Percentiles rank a stretch among this genome's conserved stretches.
Evolutionary conservation across 2,329 filamentous ascomycete species (phyloP).

Genomic region (Pseudonectria foliicola): DNA sequence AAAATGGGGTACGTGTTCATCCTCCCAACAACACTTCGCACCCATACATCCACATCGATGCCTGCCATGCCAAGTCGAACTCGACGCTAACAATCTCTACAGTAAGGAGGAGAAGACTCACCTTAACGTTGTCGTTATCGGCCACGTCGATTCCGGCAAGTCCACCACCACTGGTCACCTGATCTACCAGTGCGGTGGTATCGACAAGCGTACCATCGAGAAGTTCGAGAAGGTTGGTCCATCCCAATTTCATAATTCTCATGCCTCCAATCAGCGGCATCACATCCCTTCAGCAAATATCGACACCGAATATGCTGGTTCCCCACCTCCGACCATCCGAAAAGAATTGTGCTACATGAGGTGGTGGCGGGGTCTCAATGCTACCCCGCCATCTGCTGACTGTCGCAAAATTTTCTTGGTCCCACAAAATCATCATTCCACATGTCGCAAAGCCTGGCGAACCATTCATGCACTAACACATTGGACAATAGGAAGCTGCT

Average conservation of each 20-base stretch:
- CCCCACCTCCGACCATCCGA: conserved; percentile 5
- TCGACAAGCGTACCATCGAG: conserved; percentile 99
- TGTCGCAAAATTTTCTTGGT: conserved; percentile 12
- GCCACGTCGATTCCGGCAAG: conserved; percentile 99
- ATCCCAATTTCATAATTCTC: conserved; percentile 10
- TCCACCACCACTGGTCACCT: conserved; percentile 91
- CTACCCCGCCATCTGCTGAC: neutral
- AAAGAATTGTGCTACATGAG: too few relatives aligned
- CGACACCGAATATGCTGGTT: neutral
- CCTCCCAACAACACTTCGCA: neutral
- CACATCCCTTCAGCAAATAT: conserved; percentile 6
- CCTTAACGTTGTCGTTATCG: conserved; percentile 98
- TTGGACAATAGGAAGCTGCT: conserved; percentile 72
- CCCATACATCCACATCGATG: neutral
- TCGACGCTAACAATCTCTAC: conserved; percentile 16
- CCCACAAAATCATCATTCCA: conserved; percentile 8
- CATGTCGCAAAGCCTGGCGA: conserved; percentile 5
- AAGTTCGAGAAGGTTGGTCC: conserved; percentile 98
- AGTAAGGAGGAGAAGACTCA: conserved; percentile 96
- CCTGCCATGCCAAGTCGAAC: conserved; percentile 1
- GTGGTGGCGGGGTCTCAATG: too few relatives aligned
- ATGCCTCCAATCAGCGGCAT: conserved; percentile 6
- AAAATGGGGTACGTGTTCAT: conserved; percentile 29
- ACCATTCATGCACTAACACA: conserved; percentile 12
- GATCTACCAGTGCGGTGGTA: conserved; percentile 99